Conservation (phyloP, 441 rosid species). For the Melastoma candidum region DNA sequence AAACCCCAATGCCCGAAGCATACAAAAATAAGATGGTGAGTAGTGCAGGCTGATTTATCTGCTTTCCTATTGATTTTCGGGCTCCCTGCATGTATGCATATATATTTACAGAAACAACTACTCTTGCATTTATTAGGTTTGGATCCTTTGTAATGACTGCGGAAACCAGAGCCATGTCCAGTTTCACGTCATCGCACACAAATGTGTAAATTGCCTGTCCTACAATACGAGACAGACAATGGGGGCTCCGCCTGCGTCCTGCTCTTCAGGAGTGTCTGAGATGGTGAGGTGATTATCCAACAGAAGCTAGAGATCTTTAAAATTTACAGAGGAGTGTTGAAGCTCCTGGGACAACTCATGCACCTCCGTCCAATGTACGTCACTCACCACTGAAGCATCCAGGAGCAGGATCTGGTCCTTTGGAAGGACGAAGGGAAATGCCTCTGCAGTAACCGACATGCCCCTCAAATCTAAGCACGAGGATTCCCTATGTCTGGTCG, state of each 20-base stretch:
- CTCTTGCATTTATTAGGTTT: slow-evolving; percentile 34
- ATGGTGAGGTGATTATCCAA: slow-evolving; percentile 27
- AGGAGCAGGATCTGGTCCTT: too few species aligned
- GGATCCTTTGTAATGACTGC: slow-evolving; percentile 94
- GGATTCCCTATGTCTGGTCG: too few species aligned
- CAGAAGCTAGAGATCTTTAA: too few species aligned
- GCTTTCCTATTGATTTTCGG: not conserved
- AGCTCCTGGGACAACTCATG: too few species aligned
- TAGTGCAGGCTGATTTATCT: too few species aligned
- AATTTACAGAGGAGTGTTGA: too few species aligned
- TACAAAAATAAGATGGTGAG: slow-evolving; percentile 65
- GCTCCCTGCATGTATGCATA: not conserved
- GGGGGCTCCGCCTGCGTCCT: slow-evolving; percentile 36
- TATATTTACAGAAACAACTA: not conserved
- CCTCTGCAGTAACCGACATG: too few species aligned
- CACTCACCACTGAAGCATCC: too few species aligned
- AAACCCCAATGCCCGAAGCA: slow-evolving; percentile 64
- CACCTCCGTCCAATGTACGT: too few species aligned
- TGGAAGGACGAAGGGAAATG: too few species aligned
- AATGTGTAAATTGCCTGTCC: slow-evolving; percentile 58
- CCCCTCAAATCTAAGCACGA: too few species aligned
- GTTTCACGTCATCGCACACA: slow-evolving; percentile 65
- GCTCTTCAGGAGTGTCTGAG: slow-evolving; percentile 43
- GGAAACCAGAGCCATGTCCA: slow-evolving; percentile 42
- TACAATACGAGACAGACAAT: slow-evolving; percentile 69